A percentile compares a stretch with the other conserved stretches of the same genome.
These are phyloP conservation scores for Cryphonectria naterciae DNA, from an alignment of 2,329 filamentous ascomycete species.

Conservation along the genomic window DNA sequence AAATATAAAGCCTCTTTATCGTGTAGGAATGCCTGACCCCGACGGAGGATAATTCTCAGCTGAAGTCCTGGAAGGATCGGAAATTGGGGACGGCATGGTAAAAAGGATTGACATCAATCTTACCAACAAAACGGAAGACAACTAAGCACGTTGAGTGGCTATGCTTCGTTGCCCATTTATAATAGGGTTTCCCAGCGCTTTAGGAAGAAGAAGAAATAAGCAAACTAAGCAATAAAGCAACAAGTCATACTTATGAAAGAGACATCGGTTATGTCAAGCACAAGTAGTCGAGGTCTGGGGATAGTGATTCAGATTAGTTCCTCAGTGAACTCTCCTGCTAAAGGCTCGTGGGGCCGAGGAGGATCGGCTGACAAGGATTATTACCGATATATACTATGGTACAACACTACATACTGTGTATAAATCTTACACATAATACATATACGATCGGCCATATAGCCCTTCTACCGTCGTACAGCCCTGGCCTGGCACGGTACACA, in stretches of 20 bases:
- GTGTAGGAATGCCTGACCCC: neutral
- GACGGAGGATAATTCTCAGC: neutral
- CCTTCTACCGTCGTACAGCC: neutral
- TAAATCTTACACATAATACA: neutral
- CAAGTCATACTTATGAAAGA: too few species aligned
- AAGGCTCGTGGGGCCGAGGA: neutral
- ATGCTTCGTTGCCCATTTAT: neutral
- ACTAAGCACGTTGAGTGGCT: neutral
- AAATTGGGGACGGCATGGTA: neutral
- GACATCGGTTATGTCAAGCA: neutral
- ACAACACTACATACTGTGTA: neutral
- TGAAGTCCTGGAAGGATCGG: neutral
- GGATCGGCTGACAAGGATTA: neutral
- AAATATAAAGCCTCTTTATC: neutral
- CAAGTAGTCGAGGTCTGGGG: neutral
- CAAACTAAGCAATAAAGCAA: too few species aligned
- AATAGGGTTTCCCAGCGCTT: neutral
- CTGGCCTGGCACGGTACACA: too few species aligned
- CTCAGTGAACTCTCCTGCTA: too few species aligned
- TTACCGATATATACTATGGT: neutral
- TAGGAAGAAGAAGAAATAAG: too few species aligned
- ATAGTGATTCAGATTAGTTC: too few species aligned
- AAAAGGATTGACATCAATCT: too few species aligned
- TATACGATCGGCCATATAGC: neutral
- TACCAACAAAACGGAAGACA: too few species aligned